Evolutionary conservation across 73 alveolate species (phyloP), one percentile per base, ranked within the genome.

Genomic region (Durusdinium trenchii): DNA sequence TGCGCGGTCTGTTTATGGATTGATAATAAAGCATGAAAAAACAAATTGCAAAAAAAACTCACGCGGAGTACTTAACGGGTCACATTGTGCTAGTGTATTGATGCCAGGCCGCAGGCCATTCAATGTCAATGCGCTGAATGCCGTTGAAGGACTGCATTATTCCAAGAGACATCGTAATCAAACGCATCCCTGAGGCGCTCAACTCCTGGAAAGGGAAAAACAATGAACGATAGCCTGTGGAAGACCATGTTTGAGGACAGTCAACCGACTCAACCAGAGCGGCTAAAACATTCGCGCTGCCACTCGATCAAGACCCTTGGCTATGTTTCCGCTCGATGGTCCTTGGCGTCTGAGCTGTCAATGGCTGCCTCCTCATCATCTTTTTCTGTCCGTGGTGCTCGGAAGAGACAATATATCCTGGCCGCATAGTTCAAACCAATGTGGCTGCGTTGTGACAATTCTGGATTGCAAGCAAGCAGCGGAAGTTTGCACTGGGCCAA

Each of bases 141-240:
- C 98, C 98, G 20, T 91, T 91, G 98, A 91, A 91, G 90, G 98
- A 91, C 89, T 91, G 98, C 98, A 91, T 91, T 75, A 91, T 91
- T 45, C 90, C 84, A 54, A 91, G 82, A 0, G 98, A 91, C 98
- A 91, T 91, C 32, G 98, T 91, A 78, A 91, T 91, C 87, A 91
- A 76, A 57, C 98, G 98, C 87, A 91, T 78, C n/a, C 98, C 98
- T 2, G 98, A 91, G 7, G 98, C 98, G 18, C 98, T 91, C 46
- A 91, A 89, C 36, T 91, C 98, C 98, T 91, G 89, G 26, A 40
- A n/a, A 75, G 6, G 9, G 36, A 42, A 75, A 50, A 75, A 23
- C 50, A 16, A 71, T 26, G 0, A 71, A 12, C 47, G 43, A 42
- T n/a, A 69, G 18, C 47, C n/a, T 5, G 6, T 23, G 76, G 38